Conservation (phyloP, 2,329 filamentous ascomycete genomes). For the Arthroderma sp. region DNA sequence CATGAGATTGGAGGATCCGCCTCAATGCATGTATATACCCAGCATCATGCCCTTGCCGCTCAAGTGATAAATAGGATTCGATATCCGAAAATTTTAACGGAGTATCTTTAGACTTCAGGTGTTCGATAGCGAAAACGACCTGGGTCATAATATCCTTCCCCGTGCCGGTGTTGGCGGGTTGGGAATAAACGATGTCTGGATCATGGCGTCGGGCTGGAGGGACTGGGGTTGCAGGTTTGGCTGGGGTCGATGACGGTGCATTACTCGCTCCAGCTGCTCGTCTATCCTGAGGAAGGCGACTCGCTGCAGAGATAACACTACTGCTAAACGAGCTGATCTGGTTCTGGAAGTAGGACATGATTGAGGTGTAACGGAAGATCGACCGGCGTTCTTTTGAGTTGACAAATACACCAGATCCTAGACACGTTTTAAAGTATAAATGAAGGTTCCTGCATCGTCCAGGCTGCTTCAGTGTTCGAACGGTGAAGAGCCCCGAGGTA, state of each 20-base stretch:
- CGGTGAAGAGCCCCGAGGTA: too few relatives aligned
- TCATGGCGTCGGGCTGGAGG: slow-evolving; percentile 45
- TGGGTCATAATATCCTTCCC: slow-evolving; percentile 75
- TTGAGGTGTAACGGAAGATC: slow-evolving; percentile 12
- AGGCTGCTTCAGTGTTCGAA: too few relatives aligned
- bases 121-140: slow-evolving; percentile 73
- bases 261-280: slow-evolving; percentile 41
- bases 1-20: slow-evolving; percentile 52
- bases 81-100: slow-evolving; percentile 62
- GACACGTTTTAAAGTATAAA: neutral
- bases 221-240: slow-evolving; percentile 23
- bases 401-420: neutral
- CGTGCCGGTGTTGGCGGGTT: slow-evolving; percentile 61
- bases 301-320: slow-evolving; percentile 49
- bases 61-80: slow-evolving; percentile 65
- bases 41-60: slow-evolving; percentile 46
- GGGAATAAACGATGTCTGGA: slow-evolving; percentile 50
- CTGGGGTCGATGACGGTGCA: slow-evolving; percentile 36
- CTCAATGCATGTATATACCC: slow-evolving; percentile 49
- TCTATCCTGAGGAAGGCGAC: slow-evolving; percentile 45
- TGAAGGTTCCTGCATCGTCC: neutral
- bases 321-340: slow-evolving; percentile 51
- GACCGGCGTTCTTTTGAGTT: neutral
- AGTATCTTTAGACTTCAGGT: slow-evolving; percentile 58
- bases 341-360: slow-evolving; percentile 54